Evolutionary conservation across 345 rosid genomes (phyloP).

Genomic region (Camelina hispida): DNA sequence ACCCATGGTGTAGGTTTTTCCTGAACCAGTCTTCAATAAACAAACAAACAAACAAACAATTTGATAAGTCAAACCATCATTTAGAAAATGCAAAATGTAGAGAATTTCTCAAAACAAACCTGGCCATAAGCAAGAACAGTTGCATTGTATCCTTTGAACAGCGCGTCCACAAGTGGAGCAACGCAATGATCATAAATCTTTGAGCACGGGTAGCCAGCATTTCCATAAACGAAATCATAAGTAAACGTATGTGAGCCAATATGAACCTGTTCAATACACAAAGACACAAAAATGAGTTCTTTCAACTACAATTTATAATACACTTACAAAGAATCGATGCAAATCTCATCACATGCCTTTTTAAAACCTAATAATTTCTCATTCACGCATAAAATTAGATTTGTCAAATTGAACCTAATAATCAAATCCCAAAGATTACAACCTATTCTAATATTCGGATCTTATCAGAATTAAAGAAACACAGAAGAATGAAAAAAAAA

Average conservation of each 20-base stretch:
- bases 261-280: conserved; percentile 59
- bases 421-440: background rate
- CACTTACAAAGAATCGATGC: background rate
- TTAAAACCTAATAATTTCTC: background rate
- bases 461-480: background rate
- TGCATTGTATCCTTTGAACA: conserved; percentile 87
- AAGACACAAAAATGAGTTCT: background rate
- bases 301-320: background rate
- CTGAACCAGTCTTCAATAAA: conserved; percentile 79
- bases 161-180: conserved; percentile 88
- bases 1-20: conserved; percentile 96
- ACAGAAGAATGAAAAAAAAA: background rate
- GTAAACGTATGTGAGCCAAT: conserved; percentile 90
- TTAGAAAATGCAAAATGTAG: background rate
- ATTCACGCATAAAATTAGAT: background rate
- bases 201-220: conserved; percentile 54
- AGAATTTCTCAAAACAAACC: conserved; percentile 48
- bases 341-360: background rate
- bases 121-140: conserved; percentile 97
- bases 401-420: background rate
- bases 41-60: conserved; percentile 16
- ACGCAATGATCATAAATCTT: conserved; percentile 68
- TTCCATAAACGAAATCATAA: conserved; percentile 77
- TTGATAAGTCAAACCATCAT: conserved; percentile 2
- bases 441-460: background rate